Evolutionary conservation across 108 stramenopile genomes (phyloP).

Genomic region (Nitzschia sp.): DNA sequence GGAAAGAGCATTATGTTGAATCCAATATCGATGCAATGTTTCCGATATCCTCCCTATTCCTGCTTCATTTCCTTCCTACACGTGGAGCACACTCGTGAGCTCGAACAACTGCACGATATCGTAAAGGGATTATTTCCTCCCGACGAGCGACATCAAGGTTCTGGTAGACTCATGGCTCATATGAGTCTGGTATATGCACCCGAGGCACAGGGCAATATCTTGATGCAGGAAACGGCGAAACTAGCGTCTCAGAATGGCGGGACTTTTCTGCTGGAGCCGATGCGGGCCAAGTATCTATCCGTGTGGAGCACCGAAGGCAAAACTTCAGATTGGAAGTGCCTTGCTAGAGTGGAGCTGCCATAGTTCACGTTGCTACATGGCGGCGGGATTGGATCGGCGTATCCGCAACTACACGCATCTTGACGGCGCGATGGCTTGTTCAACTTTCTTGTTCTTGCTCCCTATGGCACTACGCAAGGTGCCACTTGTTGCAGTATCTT

Average conservation of each 20-base stretch:
- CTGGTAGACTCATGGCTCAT: neutral
- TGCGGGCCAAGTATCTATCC: conserved; percentile 4
- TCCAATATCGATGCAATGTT: neutral
- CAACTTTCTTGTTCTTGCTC: too few species aligned
- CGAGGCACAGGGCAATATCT: neutral
- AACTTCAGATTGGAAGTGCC: conserved; percentile 1
- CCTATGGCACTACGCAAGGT: too few species aligned
- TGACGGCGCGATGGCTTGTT: too few species aligned
- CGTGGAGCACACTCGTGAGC: neutral
- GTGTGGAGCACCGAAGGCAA: conserved; percentile 1
- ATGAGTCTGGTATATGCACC: conserved; percentile 10
- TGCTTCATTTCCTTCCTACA: conserved; percentile 1
- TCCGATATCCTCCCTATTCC: neutral
- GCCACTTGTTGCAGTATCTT: too few species aligned
- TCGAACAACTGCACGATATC: neutral
- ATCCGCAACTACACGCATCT: too few species aligned
- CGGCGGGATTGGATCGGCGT: too few species aligned
- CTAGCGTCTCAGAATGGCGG: neutral
- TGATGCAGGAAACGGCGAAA: neutral
- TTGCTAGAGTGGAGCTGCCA: neutral
- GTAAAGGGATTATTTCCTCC: neutral
- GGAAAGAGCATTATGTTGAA: neutral
- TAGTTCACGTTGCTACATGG: neutral
- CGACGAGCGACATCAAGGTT: neutral
- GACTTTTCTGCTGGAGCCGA: neutral